Evolutionary conservation across 345 rosid genomes (phyloP).

Genomic region (Citrus sp.): DNA sequence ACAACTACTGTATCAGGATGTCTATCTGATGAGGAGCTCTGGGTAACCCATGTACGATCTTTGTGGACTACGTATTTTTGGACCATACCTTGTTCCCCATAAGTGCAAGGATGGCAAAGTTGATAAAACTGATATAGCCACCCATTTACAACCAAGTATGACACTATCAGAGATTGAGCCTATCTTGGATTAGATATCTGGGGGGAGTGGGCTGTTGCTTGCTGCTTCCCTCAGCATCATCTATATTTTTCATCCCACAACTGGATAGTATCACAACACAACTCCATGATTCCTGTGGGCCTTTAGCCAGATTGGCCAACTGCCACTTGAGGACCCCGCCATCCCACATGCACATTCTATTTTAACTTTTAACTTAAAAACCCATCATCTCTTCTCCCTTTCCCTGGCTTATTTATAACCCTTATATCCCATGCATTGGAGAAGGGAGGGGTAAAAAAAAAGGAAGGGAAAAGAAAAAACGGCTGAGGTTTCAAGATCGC

Average conservation of each 20-base stretch:
- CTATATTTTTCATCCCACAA: slow-evolving; percentile 19
- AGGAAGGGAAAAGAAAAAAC: neutral
- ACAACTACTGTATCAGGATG: neutral
- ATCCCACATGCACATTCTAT: slow-evolving; percentile 39
- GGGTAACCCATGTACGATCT: neutral
- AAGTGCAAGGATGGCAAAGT: neutral
- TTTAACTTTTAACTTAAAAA: neutral
- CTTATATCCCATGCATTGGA: slow-evolving; percentile 8
- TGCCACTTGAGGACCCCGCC: slow-evolving; percentile 45
- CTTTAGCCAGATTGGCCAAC: slow-evolving; percentile 47
- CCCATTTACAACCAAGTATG: slow-evolving; percentile 32
- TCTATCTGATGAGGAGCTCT: neutral
- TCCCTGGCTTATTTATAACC: slow-evolving; percentile 32
- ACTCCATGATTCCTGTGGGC: slow-evolving; percentile 42
- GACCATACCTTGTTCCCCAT: slow-evolving; percentile 15
- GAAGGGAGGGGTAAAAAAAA: neutral
- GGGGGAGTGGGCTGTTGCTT: slow-evolving; percentile 30
- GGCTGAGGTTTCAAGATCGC: neutral
- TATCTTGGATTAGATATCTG: slow-evolving; percentile 40
- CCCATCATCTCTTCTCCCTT: slow-evolving; percentile 3
- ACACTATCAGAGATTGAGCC: slow-evolving; percentile 11
- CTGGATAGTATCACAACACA: slow-evolving; percentile 42
- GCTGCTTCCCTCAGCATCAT: slow-evolving; percentile 14
- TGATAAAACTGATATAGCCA: neutral
- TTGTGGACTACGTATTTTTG: slow-evolving; percentile 20